phyloP scores from a whole-genome alignment of 1,284 basidiomycete species.

The Tetrapyrgos nigripes region DNA sequence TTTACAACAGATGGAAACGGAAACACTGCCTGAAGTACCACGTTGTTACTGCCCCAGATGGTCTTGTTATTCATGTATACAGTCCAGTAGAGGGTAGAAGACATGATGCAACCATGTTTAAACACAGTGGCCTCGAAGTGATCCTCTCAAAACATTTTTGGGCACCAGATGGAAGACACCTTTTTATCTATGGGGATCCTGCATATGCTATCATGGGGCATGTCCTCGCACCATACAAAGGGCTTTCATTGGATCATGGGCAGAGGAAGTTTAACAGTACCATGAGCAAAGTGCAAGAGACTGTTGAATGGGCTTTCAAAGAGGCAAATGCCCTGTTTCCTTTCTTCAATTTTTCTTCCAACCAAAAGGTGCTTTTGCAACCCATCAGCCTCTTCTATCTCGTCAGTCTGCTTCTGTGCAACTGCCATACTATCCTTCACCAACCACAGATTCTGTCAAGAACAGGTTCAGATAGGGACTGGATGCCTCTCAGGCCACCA shows the following conservation, averaged over 20 bases:
- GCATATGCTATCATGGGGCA: neutral
- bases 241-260: neutral
- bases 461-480: no score
- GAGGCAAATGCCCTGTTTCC: no score
- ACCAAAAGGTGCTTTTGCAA: no score
- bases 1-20: neutral
- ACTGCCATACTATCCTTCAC: neutral
- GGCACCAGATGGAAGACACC: neutral
- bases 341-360: no score
- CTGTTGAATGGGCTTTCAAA: no score
- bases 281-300: neutral
- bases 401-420: neutral
- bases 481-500: no score
- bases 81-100: no score
- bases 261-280: neutral
- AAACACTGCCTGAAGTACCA: no score
- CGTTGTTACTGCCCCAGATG: no score
- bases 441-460: no score
- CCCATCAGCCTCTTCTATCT: no score
- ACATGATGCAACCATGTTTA: neutral
- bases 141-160: neutral
- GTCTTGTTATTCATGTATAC: no score
- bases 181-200: slow-evolving; percentile 1
- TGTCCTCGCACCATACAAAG: neutral
- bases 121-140: neutral